phyloP scores from a whole-genome alignment of 306 rosid genomes.

The Medicago arabica region DNA sequence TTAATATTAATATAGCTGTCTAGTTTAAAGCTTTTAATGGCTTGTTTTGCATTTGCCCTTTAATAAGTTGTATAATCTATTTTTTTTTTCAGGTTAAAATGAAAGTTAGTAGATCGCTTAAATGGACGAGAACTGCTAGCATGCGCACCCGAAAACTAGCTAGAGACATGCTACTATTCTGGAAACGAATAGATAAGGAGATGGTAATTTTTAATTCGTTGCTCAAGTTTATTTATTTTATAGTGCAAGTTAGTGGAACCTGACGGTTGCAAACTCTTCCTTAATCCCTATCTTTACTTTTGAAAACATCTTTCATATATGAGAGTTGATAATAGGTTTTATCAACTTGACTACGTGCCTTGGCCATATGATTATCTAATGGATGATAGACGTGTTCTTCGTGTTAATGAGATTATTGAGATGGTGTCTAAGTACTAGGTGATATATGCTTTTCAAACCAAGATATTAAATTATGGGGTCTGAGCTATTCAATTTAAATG shows the following conservation, averaged over 20 bases:
- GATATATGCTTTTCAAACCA: slow-evolving; percentile 12
- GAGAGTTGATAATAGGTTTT: slow-evolving; percentile 29
- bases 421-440: background rate
- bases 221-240: slow-evolving; percentile 28
- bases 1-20: background rate
- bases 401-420: slow-evolving; percentile 8
- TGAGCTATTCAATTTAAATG: slow-evolving; percentile 32
- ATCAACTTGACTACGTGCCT: background rate
- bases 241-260: slow-evolving; percentile 30
- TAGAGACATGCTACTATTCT: slow-evolving; percentile 88
- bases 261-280: slow-evolving; percentile 24
- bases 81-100: slow-evolving; percentile 69
- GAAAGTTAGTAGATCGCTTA: slow-evolving; percentile 89
- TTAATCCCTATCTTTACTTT: slow-evolving; percentile 8
- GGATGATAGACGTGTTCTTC: slow-evolving; percentile 23
- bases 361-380: background rate
- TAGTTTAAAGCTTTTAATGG: slow-evolving; percentile 32
- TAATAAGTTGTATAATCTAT: slow-evolving; percentile 37
- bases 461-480: slow-evolving; percentile 25
- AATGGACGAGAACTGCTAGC: slow-evolving; percentile 76
- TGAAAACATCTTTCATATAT: slow-evolving; percentile 21
- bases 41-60: slow-evolving; percentile 24
- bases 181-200: slow-evolving; percentile 97
- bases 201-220: slow-evolving; percentile 64
- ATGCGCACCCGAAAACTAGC: slow-evolving; percentile 91